A percentile compares a stretch with the other conserved stretches of the same genome.
Conservation (phyloP, 306 rosid genomes). For the Potentilla sterilis region DNA sequence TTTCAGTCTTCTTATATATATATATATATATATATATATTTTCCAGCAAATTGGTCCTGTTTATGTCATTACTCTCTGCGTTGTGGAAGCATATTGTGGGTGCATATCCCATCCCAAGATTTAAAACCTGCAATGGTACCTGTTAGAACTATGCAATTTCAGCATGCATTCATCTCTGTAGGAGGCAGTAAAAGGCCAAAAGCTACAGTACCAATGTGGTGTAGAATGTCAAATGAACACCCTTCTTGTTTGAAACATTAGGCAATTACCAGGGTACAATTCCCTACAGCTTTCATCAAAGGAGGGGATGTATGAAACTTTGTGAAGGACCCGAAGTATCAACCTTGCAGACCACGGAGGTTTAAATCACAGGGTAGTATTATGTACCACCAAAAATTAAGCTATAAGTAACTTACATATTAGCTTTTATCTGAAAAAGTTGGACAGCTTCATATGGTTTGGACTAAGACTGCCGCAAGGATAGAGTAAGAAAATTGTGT, state of each 20-base stretch:
- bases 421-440: background rate
- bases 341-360: background rate
- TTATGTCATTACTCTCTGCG: background rate
- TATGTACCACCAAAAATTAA: background rate
- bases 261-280: background rate
- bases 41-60: background rate
- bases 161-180: background rate
- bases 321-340: background rate
- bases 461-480: background rate
- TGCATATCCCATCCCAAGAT: background rate
- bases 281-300: background rate
- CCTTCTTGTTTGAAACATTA: background rate
- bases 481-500: background rate
- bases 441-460: background rate
- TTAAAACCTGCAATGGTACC: background rate
- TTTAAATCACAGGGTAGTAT: background rate
- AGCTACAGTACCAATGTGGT: background rate
- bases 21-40: too few relatives aligned
- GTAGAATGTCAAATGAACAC: background rate
- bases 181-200: background rate
- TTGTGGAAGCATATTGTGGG: background rate
- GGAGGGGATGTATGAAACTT: background rate
- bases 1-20: too few relatives aligned
- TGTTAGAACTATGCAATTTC: background rate
- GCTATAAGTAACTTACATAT: background rate